Evolutionary conservation across 352 stramenopile species (phyloP).

Genomic region (Phytopythium montanum): DNA sequence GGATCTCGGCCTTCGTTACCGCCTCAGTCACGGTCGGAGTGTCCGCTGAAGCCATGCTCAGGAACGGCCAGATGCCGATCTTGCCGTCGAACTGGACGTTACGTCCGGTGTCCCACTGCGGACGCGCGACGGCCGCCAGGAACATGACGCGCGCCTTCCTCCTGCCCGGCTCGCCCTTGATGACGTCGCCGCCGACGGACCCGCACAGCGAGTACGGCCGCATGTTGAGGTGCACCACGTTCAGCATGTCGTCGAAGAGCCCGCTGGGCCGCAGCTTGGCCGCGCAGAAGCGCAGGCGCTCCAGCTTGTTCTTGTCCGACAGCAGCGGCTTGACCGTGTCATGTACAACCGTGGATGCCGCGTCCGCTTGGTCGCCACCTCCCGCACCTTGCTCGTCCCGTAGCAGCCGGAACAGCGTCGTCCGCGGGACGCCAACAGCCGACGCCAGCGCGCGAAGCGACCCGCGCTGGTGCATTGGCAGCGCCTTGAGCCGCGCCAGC

Average conservation of each 20-base stretch:
- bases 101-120: slow-evolving; percentile 29
- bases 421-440: slow-evolving; percentile 32
- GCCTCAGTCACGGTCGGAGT: slow-evolving; percentile 15
- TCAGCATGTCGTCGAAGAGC: slow-evolving; percentile 38
- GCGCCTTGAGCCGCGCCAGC: slow-evolving; percentile 29
- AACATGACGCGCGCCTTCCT: slow-evolving; percentile 42
- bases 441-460: slow-evolving; percentile 31
- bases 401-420: slow-evolving; percentile 33
- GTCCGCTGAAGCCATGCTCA: slow-evolving; percentile 7
- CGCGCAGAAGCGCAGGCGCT: slow-evolving; percentile 29
- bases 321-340: slow-evolving; percentile 29
- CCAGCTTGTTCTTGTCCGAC: slow-evolving; percentile 36
- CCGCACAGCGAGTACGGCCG: slow-evolving; percentile 29
- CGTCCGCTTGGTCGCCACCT: neutral
- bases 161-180: slow-evolving; percentile 11
- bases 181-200: neutral
- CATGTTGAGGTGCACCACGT: slow-evolving; percentile 39
- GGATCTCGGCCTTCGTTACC: slow-evolving; percentile 30
- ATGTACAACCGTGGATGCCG: slow-evolving; percentile 13
- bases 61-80: slow-evolving; percentile 33
- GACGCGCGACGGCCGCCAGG: slow-evolving; percentile 32
- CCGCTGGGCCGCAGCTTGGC: slow-evolving; percentile 29
- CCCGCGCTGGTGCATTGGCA: slow-evolving; percentile 30
- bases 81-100: slow-evolving; percentile 38
- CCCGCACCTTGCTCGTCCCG: slow-evolving; percentile 17